These are phyloP conservation scores for Coemansia sp. DNA, from an alignment of 192 early-diverging fungal species.

Conservation along the genomic window DNA sequence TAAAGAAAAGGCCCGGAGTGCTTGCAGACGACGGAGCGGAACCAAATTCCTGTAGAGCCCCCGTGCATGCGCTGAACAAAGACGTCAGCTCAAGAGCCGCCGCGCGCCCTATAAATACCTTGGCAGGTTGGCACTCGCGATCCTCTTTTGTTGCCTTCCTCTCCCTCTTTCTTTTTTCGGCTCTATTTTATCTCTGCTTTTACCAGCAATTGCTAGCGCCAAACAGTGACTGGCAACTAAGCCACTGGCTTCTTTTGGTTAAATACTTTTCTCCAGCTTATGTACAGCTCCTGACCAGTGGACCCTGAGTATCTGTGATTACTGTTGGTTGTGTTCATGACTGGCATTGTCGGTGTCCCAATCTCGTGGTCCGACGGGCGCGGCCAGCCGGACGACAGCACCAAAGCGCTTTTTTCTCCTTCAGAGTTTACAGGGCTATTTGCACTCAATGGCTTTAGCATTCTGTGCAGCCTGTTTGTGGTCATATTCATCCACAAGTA, in stretches of 20 bases:
- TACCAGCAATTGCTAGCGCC: background rate
- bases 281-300: background rate
- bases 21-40: background rate
- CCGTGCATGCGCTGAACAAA: background rate
- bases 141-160: background rate
- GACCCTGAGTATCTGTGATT: background rate
- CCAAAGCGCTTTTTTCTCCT: conserved; percentile 20
- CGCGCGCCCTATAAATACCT: conserved; percentile 8
- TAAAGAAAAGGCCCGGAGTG: too few species aligned
- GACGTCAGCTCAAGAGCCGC: conserved; percentile 1
- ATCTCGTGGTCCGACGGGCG: conserved; percentile 1
- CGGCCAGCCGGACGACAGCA: conserved; percentile 2
- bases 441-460: conserved; percentile 42
- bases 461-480: conserved; percentile 41
- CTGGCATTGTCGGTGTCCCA: background rate
- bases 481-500: conserved; percentile 49
- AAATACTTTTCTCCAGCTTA: background rate
- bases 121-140: background rate
- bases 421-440: conserved; percentile 34
- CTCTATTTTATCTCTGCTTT: background rate
- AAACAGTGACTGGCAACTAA: background rate
- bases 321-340: conserved; percentile 1
- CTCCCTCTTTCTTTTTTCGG: background rate
- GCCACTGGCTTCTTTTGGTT: background rate
- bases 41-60: background rate